Conservation (phyloP, 352 stramenopile species). For the Pythium folliculosum region DNA sequence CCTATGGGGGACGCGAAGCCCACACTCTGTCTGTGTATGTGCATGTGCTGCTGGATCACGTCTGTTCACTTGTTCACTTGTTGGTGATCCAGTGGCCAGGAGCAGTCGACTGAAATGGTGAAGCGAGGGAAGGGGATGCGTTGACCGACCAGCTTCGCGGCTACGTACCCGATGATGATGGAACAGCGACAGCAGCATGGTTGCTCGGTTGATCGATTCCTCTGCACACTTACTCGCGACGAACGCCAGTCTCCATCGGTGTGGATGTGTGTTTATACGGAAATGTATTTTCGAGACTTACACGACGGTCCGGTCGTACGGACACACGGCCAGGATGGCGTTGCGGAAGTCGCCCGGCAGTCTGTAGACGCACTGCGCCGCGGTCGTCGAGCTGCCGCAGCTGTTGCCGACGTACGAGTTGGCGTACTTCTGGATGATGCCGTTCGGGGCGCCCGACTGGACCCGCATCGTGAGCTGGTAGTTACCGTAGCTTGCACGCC, state of each 20-base stretch:
- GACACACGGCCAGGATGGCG: constrained; percentile 24
- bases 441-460: constrained; percentile 34
- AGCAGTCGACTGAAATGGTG: neutral
- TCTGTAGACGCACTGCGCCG: constrained; percentile 45
- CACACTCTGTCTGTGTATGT: neutral
- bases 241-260: no score
- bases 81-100: neutral
- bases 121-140: neutral
- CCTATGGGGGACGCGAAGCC: neutral
- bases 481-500: constrained; percentile 63
- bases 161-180: neutral
- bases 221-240: no score
- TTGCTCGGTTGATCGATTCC: no score
- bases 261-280: neutral
- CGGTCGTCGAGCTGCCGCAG: constrained; percentile 36
- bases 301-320: constrained; percentile 27
- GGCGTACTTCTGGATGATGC: constrained; percentile 43
- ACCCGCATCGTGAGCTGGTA: constrained; percentile 65
- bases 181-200: neutral
- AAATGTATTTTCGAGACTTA: constrained; percentile 3
- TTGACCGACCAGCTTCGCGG: neutral
- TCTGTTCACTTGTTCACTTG: neutral
- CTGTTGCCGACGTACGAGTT: constrained; percentile 76
- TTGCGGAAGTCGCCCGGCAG: constrained; percentile 43
- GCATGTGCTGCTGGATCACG: neutral